These are phyloP conservation scores for Lepidium africanum DNA, from an alignment of 345 rosid genomes.

Conservation along the genomic window DNA sequence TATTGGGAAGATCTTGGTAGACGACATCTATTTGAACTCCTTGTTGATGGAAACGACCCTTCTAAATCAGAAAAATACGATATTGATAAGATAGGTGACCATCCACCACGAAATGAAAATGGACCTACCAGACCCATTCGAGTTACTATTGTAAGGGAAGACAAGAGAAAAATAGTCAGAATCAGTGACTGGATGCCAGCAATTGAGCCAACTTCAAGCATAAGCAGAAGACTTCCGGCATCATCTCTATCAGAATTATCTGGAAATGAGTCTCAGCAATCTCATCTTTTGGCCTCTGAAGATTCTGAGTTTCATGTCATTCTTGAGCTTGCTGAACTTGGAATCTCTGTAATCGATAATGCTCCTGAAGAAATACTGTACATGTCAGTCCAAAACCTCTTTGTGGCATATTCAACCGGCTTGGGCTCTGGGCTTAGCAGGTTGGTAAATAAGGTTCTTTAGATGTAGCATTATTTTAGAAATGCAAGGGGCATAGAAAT, in stretches of 20 bases:
- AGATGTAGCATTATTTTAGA: background rate
- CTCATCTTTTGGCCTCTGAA: conserved; percentile 30
- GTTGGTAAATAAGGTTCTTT: conserved; percentile 31
- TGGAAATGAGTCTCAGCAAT: conserved; percentile 42
- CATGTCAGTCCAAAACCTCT: conserved; percentile 75
- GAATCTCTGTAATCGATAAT: conserved; percentile 83
- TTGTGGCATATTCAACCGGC: conserved; percentile 82
- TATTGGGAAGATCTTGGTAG: conserved; percentile 96
- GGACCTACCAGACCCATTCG: conserved; percentile 70
- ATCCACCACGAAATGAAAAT: conserved; percentile 51
- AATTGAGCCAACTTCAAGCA: conserved; percentile 45
- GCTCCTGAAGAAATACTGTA: conserved; percentile 94
- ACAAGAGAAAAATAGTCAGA: conserved; percentile 64
- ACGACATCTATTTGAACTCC: conserved; percentile 57
- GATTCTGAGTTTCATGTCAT: conserved; percentile 83
- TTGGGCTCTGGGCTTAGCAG: conserved; percentile 89
- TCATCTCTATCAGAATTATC: conserved; percentile 36
- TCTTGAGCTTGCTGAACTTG: conserved; percentile 88
- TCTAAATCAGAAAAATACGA: conserved; percentile 49
- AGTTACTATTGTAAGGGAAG: conserved; percentile 73
- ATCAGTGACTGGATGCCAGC: conserved; percentile 97
- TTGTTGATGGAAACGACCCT: conserved; percentile 64
- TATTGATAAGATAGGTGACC: conserved; percentile 82
- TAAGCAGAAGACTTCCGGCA: conserved; percentile 29
- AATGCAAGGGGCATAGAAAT: background rate